Conservation (phyloP, 371 early-diverging fungal genomes). For the Apophysomyces trapeziformis region DNA sequence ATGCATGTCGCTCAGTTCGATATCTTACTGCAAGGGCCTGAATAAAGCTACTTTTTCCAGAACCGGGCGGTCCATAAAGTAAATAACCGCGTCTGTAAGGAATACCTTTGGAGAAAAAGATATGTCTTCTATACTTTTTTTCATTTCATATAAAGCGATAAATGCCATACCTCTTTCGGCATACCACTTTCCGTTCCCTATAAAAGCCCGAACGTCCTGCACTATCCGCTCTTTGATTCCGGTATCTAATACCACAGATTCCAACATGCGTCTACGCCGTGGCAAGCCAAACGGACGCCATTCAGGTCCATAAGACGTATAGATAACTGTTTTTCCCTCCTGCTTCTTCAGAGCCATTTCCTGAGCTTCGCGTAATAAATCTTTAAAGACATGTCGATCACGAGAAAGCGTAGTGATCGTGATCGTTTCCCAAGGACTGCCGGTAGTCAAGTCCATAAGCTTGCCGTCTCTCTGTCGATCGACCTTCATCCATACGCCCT, state of each 20-base stretch:
- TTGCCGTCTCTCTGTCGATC: constrained; percentile 83
- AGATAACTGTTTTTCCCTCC: constrained; percentile 94
- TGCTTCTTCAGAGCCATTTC: constrained; percentile 82
- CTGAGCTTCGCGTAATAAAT: constrained; percentile 85
- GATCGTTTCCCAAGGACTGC: constrained; percentile 94
- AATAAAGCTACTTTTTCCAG: constrained; percentile 98
- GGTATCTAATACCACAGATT: constrained; percentile 86
- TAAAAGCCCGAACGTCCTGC: constrained; percentile 85
- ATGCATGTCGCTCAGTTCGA: neutral
- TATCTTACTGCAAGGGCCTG: constrained; percentile 90
- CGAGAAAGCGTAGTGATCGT: constrained; percentile 88
- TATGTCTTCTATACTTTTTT: neutral
- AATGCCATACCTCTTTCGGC: constrained; percentile 75
- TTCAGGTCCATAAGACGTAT: constrained; percentile 93
- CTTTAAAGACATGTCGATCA: constrained; percentile 76
- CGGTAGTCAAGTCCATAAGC: constrained; percentile 90
- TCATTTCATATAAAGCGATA: neutral
- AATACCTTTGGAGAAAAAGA: constrained; percentile 62
- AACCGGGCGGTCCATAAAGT: constrained; percentile 98
- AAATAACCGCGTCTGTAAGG: constrained; percentile 98
- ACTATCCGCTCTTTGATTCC: constrained; percentile 79
- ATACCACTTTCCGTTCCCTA: constrained; percentile 93
- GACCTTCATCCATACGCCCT: constrained; percentile 87
- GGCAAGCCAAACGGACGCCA: constrained; percentile 98
- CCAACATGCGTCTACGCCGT: constrained; percentile 79